A percentile compares a stretch with the other conserved stretches of the same genome.
Evolutionary conservation across 306 rosid genomes (phyloP).

Genomic region (Cucurbita ficifolia): DNA sequence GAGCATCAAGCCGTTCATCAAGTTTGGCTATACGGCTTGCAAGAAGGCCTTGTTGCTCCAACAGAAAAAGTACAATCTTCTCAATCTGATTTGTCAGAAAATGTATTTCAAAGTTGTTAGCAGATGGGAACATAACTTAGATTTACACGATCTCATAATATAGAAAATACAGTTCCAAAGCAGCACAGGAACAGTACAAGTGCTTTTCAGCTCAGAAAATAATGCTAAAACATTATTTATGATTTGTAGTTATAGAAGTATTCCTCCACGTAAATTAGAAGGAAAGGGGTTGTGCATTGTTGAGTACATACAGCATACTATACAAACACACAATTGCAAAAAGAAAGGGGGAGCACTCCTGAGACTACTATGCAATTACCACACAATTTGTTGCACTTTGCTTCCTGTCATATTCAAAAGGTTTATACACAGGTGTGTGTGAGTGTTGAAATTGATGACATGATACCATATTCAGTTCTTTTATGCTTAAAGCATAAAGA

Average conservation of each 20-base stretch:
- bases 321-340: not conserved
- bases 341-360: not conserved
- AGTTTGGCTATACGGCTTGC: constrained; percentile 79
- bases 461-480: not conserved
- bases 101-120: not conserved
- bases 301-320: not conserved
- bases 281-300: not conserved
- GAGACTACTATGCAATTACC: not conserved
- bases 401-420: not conserved
- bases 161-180: not conserved
- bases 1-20: constrained; percentile 45
- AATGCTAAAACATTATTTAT: not conserved
- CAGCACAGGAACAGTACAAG: not conserved
- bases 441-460: not conserved
- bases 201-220: not conserved
- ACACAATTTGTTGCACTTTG: not conserved
- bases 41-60: constrained; percentile 98
- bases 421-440: not conserved
- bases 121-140: not conserved
- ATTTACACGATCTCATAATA: not conserved
- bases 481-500: not conserved
- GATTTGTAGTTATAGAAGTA: not conserved
- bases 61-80: constrained; percentile 75
- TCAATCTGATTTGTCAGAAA: constrained; percentile 56
- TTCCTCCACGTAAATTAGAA: not conserved